Evolutionary conservation across 345 rosid species (phyloP).

Genomic region (Microthlaspi erraticum): DNA sequence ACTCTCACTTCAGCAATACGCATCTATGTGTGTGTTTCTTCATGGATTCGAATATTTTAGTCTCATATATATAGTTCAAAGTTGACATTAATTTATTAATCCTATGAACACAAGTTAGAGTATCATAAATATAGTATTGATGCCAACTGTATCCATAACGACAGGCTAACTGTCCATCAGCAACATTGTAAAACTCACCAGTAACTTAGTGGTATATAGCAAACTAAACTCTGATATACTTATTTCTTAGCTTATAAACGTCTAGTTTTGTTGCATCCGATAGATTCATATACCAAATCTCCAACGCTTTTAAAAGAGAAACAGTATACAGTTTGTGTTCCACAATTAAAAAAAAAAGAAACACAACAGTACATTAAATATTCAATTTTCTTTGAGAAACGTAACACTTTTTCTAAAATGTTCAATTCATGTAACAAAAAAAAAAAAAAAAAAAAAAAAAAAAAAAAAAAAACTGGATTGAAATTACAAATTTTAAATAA

Average conservation of each 20-base stretch:
- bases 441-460: not conserved
- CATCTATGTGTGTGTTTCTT: not conserved
- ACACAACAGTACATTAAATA: not conserved
- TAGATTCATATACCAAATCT: not conserved
- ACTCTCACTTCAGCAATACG: not conserved
- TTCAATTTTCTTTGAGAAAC: not conserved
- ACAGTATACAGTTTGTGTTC: no score
- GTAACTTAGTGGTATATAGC: not conserved
- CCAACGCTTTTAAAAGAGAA: not conserved
- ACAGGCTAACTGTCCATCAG: slow-evolving; percentile 9
- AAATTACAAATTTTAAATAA: not conserved
- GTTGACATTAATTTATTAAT: slow-evolving; percentile 1
- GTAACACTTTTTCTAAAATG: not conserved
- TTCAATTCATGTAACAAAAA: not conserved
- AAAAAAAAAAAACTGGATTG: not conserved
- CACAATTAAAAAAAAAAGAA: not conserved
- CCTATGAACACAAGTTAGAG: slow-evolving; percentile 6
- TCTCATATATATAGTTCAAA: not conserved
- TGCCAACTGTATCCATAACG: slow-evolving; percentile 15
- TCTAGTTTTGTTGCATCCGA: not conserved
- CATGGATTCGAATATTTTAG: not conserved
- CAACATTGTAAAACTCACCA: not conserved
- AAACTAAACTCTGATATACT: not conserved
- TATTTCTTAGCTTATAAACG: not conserved
- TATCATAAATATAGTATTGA: not conserved